Evolutionary conservation across 2,329 filamentous ascomycete genomes (phyloP), one percentile per base, ranked within the genome.

Genomic region (Lachnellula occidentalis): DNA sequence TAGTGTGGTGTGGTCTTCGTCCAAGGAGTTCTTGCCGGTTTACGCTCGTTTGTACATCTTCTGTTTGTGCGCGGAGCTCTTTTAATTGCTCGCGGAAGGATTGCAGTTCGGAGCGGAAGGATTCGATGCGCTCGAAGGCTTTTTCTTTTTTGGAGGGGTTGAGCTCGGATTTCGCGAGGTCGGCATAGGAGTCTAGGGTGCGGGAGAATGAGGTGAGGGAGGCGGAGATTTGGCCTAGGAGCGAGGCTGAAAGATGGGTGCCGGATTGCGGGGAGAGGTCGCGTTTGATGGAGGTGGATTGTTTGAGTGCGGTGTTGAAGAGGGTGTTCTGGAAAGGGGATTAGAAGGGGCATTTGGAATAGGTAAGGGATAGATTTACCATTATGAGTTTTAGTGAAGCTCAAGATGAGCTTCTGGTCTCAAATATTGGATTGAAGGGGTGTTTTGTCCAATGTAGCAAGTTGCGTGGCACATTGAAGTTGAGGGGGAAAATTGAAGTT

Each of bases 91-190:
- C 73, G 36, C 90, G 82, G 70, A 91, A 96, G 52, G 92, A 89
- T 49, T 85, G 74, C 2, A 97, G 80, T 68, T 97, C 92, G 43
- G 79, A 72, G 55, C 90, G 85, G 73, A 99, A 99, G 65, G 85
- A 90, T 71, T 88, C 88, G 55, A 96, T 79, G 45, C 94, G 83
- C 68, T 95, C 90, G 60, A 83, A 78, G 1, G 92, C 94, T 68
- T 97, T 96, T 57, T 94, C 87, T 64, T 95, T 89, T 73, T 97
- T 99, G 56, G 89, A 87, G 4, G 88, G 81, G 54, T 95, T 92
- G 34, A 96, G 83, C 72, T 99, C 94, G 66, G 92, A 88, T 61
- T 89, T 88, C 1, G 92, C 87, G 31, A 95, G 83, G 53, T 81
- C 80, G 66, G 87, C 83, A 76, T 99, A 99, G 69, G 96, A 92